A percentile compares a stretch with the other conserved stretches of the same genome.
Conservation (phyloP, 495 filamentous ascomycete genomes). For the Lichenothelia convexa region DNA sequence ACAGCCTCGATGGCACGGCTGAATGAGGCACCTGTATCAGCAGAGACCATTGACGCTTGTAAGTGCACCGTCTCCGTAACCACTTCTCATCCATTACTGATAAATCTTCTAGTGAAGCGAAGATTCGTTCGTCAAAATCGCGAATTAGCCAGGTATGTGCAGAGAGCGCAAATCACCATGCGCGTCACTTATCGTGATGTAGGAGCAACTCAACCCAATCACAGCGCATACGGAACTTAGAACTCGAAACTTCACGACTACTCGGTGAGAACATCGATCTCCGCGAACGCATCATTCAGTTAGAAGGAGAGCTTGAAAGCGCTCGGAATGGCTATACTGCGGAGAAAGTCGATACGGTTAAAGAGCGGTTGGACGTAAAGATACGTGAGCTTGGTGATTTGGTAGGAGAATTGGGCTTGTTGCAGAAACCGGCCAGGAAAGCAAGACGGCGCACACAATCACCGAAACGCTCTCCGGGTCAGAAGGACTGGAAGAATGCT, state of each 20-base stretch:
- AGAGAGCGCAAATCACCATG: background rate
- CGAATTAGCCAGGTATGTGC: constrained; percentile 53
- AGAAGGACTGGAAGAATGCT: constrained; percentile 5
- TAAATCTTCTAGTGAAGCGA: constrained; percentile 43
- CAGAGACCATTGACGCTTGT: constrained; percentile 69
- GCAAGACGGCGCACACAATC: background rate
- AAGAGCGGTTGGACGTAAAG: constrained; percentile 31
- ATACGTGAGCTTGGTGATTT: constrained; percentile 37
- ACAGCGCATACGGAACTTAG: constrained; percentile 68
- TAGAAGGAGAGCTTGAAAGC: constrained; percentile 43
- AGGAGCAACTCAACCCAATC: constrained; percentile 81
- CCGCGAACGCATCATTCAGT: constrained; percentile 54
- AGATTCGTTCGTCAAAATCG: constrained; percentile 85
- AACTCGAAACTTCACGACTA: constrained; percentile 66
- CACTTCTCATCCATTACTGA: background rate
- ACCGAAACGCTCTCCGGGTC: background rate
- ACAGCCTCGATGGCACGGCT: constrained; percentile 97
- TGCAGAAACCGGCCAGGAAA: background rate
- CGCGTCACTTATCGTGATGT: background rate
- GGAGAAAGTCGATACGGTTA: constrained; percentile 15
- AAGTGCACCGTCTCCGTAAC: constrained; percentile 22
- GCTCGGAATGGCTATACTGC: constrained; percentile 8
- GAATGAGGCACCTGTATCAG: constrained; percentile 53
- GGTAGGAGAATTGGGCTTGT: constrained; percentile 22
- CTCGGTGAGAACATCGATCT: constrained; percentile 77